These are phyloP conservation scores for Alternaria consortialis DNA, from an alignment of 2,329 filamentous ascomycete species.

Conservation along the genomic window DNA sequence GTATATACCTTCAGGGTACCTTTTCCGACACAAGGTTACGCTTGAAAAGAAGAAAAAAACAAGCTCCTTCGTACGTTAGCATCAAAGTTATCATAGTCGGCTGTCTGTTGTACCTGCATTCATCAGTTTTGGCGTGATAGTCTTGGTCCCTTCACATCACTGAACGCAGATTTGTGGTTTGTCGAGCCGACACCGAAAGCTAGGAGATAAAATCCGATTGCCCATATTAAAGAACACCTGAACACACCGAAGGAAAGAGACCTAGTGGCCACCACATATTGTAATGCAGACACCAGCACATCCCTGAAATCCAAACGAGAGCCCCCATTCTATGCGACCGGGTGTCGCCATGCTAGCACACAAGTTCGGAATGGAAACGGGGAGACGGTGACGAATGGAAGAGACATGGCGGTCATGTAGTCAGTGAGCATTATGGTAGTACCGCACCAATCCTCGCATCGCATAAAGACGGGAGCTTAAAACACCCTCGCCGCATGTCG, in stretches of 20 bases:
- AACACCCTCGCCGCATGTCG: conserved; percentile 42
- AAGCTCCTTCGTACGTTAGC: neutral
- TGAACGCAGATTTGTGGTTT: neutral
- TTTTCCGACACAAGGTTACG: too few species aligned
- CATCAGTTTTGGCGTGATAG: neutral
- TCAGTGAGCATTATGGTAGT: conserved; percentile 42
- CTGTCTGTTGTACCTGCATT: neutral
- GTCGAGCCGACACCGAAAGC: conserved; percentile 6
- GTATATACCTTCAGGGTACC: too few species aligned
- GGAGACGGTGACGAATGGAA: conserved; percentile 29
- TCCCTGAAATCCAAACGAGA: conserved; percentile 43
- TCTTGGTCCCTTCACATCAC: neutral
- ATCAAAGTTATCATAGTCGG: neutral
- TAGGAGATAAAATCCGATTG: conserved; percentile 32
- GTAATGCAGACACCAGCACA: conserved; percentile 33
- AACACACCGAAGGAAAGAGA: conserved; percentile 30
- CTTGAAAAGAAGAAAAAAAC: too few species aligned
- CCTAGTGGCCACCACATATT: conserved; percentile 43
- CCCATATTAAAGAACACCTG: conserved; percentile 39
- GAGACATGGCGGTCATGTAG: conserved; percentile 29
- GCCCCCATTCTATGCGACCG: conserved; percentile 36
- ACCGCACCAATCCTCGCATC: conserved; percentile 33
- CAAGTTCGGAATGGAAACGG: conserved; percentile 22
- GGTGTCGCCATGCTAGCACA: conserved; percentile 39
- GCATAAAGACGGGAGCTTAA: conserved; percentile 30